Percentiles rank a stretch among this genome's conserved stretches.
Conservation (phyloP, 2,329 filamentous ascomycete species). For the Colletotrichum falcatum region DNA sequence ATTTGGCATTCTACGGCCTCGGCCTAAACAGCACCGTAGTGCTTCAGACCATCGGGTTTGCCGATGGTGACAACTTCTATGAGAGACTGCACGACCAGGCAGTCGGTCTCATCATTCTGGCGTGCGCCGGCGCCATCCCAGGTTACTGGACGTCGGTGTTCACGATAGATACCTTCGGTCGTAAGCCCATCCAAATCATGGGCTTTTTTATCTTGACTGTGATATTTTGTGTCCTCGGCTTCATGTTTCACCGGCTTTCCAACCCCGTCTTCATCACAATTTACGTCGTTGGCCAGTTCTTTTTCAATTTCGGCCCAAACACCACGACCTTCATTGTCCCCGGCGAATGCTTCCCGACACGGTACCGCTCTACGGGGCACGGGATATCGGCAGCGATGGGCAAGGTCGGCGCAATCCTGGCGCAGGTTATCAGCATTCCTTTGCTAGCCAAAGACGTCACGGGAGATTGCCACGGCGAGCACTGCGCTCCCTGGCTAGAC, state of each 20-base stretch:
- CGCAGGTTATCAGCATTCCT: constrained; percentile 74
- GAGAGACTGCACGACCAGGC: constrained; percentile 77
- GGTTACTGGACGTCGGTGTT: constrained; percentile 84
- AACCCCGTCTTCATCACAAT: constrained; percentile 66
- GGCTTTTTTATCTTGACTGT: constrained; percentile 72
- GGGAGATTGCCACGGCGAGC: constrained; percentile 60
- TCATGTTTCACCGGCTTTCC: constrained; percentile 64
- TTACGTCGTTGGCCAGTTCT: constrained; percentile 74
- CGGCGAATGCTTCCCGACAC: constrained; percentile 73
- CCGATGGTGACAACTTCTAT: constrained; percentile 72
- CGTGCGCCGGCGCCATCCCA: constrained; percentile 81
- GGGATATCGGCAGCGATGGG: constrained; percentile 75
- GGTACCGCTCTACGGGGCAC: constrained; percentile 72
- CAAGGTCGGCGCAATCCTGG: constrained; percentile 76
- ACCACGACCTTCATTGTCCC: constrained; percentile 75
- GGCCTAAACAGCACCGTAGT: constrained; percentile 82
- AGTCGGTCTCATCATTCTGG: constrained; percentile 80
- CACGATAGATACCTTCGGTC: constrained; percentile 79
- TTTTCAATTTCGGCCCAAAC: constrained; percentile 76
- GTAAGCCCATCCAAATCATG: constrained; percentile 78
- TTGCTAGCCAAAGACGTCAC: constrained; percentile 68
- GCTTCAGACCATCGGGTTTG: constrained; percentile 78
- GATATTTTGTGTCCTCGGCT: constrained; percentile 73
- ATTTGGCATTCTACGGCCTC: constrained; percentile 76
- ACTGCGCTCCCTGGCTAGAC: constrained; percentile 72